Evolutionary conservation across 768 basidiomycete species (phyloP).

Genomic region (Strobilomyces confusus): DNA sequence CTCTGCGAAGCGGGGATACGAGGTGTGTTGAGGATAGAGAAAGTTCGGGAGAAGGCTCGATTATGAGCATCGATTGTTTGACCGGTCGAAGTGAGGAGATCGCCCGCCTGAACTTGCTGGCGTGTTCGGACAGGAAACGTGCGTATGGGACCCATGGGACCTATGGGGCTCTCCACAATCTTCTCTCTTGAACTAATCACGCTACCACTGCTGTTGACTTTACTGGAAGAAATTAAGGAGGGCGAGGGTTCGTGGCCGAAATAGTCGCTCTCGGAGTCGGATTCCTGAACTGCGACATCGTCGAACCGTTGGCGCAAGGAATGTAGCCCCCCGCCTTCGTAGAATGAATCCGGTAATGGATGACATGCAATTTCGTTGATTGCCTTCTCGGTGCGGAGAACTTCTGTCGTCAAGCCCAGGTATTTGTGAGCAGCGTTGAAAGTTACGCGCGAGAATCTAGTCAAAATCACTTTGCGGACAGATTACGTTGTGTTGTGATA

Average conservation of each 20-base stretch:
- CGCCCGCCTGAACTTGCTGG: slow-evolving; percentile 70
- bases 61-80: slow-evolving; percentile 44
- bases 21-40: slow-evolving; percentile 51
- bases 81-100: slow-evolving; percentile 60
- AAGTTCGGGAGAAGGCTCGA: slow-evolving; percentile 44
- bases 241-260: slow-evolving; percentile 34
- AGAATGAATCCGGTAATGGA: slow-evolving; percentile 87
- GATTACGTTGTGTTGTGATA: slow-evolving; percentile 10
- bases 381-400: slow-evolving; percentile 92
- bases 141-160: slow-evolving; percentile 7
- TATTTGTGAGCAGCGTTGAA: slow-evolving; percentile 98
- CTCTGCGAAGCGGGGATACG: slow-evolving; percentile 32
- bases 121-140: slow-evolving; percentile 33
- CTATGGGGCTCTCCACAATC: slow-evolving; percentile 23
- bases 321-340: slow-evolving; percentile 87
- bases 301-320: slow-evolving; percentile 90
- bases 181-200: slow-evolving; percentile 20
- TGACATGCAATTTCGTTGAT: slow-evolving; percentile 98
- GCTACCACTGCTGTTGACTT: slow-evolving; percentile 15
- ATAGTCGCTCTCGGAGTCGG: slow-evolving; percentile 58
- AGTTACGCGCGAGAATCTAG: slow-evolving; percentile 93
- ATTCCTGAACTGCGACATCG: slow-evolving; percentile 39
- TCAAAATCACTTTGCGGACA: slow-evolving; percentile 72
- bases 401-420: slow-evolving; percentile 90
- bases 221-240: slow-evolving; percentile 17